Base-by-base conservation (phyloP, 2,329 filamentous ascomycete genomes). In the Chalaropsis thielavioides region DNA sequence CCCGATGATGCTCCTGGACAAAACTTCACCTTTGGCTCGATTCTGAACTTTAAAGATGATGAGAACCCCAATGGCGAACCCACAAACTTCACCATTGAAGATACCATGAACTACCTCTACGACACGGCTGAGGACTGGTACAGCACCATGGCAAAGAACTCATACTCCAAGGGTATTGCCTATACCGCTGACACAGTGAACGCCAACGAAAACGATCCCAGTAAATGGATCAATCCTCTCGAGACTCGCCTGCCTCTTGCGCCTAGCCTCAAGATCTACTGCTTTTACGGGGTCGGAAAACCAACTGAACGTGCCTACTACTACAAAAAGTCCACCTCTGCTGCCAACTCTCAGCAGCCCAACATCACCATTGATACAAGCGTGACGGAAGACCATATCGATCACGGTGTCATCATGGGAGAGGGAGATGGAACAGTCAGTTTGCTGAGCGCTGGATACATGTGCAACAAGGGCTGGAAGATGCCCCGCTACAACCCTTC, bases 361-460 rank as follows among this genome's bases (percentile, higher is more conserved):
- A 90, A 90, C 70, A 83, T 90, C 69, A 89, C 86, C 1, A 88
- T 89, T 46, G 86, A 90, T 70, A 88, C 85, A 0, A 78, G 77
- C 0, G 72, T 87, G 40, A 87, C 79, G 1, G 78, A 79, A 63
- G 82, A 79, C 17, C 78, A 80, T 2, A 79, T 85, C 3, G 92
- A 99, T 72, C 94, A 89, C 69, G 94, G 94, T 27, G 90, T 99
- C n/a, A 81, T 95, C 41, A 87, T 96, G 80, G 92, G 92, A 44
- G 94, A 97, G 74, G 94, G 94, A 3, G 94, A 99, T 70, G 94
- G 94, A 1, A 99, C 94, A 0, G 94, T 99, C 51, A 95, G 92
- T 69, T 75, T 99, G n/a, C 76, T 99, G 11, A 95, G 89, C 70
- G 84, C 85, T 0, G 94, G 92, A 1, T 99, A 97, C 74, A 97